phyloP scores from a whole-genome alignment of 164 flowering plant species.

The Kalanchoe fedtschenkoi region DNA sequence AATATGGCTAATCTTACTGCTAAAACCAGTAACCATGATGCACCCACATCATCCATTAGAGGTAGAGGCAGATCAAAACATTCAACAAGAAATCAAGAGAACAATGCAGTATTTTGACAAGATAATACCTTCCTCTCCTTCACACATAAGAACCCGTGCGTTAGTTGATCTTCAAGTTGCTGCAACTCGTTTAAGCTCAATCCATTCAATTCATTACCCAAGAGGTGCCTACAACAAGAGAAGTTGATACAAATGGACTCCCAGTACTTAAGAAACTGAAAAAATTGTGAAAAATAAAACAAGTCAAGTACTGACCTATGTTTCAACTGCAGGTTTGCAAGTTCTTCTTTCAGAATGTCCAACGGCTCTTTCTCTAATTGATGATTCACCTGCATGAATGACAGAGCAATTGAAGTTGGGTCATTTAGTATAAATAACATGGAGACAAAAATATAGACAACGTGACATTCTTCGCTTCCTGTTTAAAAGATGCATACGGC shows the following conservation, averaged over 20 bases:
- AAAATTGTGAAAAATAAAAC: neutral
- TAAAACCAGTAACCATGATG: neutral
- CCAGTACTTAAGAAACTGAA: neutral
- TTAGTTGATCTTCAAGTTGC: slow-evolving; percentile 58
- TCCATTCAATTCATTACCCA: slow-evolving; percentile 59
- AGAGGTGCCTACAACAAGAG: slow-evolving; percentile 30
- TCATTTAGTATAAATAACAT: neutral
- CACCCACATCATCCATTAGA: neutral
- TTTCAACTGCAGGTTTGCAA: slow-evolving; percentile 36
- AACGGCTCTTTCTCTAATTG: neutral
- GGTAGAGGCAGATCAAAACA: no score
- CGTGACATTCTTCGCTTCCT: no score
- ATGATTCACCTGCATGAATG: neutral
- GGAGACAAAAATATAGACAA: no score
- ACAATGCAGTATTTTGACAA: neutral
- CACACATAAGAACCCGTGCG: slow-evolving; percentile 45
- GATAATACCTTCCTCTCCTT: slow-evolving; percentile 61
- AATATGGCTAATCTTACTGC: neutral
- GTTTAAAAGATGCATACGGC: no score
- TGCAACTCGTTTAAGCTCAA: slow-evolving; percentile 62
- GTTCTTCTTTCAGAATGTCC: slow-evolving; percentile 49
- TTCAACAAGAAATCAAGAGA: no score
- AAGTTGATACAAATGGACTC: neutral
- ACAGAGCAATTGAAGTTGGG: neutral
- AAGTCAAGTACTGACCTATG: slow-evolving; percentile 35